Evolutionary conservation across 768 basidiomycete genomes (phyloP).

Genomic region (Leucosporidium scottii): DNA sequence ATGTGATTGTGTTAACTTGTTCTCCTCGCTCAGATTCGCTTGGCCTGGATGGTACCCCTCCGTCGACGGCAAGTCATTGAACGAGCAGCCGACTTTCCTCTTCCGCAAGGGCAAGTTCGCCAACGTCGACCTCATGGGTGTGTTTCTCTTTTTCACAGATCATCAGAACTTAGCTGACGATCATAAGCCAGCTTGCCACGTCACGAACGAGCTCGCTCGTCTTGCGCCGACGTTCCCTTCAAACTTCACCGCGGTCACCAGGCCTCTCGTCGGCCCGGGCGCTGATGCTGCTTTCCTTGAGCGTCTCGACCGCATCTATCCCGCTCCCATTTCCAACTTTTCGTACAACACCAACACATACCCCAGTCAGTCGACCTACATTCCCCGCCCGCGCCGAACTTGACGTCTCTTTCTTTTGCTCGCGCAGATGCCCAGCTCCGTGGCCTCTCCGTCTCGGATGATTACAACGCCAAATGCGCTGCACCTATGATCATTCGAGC

Average conservation of each 20-base stretch:
- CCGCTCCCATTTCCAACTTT: neutral
- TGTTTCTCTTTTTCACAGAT: constrained; percentile 41
- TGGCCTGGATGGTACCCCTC: constrained; percentile 49
- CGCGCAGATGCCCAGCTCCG: neutral
- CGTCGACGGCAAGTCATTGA: constrained; percentile 52
- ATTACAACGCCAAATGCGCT: neutral
- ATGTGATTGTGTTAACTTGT: neutral
- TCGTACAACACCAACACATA: constrained; percentile 10
- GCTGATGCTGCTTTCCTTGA: neutral
- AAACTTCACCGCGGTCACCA: constrained; percentile 2
- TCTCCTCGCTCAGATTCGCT: neutral
- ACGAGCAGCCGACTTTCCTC: constrained; percentile 50
- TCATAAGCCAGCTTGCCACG: neutral
- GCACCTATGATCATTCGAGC: neutral
- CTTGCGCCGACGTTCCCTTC: constrained; percentile 3
- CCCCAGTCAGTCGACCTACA: neutral
- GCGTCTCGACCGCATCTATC: constrained; percentile 6
- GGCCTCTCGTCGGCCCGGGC: neutral
- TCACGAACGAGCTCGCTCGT: constrained; percentile 3
- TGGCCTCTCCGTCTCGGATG: neutral
- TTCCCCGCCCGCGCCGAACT: too few relatives aligned
- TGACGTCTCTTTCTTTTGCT: too few relatives aligned
- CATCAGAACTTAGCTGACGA: neutral
- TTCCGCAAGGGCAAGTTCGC: constrained; percentile 49
- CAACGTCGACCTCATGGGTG: constrained; percentile 54